Evolutionary conservation across 805 yeast genomes (phyloP), one percentile per base, ranked within the genome.

Genomic region (Candida peoriensis): DNA sequence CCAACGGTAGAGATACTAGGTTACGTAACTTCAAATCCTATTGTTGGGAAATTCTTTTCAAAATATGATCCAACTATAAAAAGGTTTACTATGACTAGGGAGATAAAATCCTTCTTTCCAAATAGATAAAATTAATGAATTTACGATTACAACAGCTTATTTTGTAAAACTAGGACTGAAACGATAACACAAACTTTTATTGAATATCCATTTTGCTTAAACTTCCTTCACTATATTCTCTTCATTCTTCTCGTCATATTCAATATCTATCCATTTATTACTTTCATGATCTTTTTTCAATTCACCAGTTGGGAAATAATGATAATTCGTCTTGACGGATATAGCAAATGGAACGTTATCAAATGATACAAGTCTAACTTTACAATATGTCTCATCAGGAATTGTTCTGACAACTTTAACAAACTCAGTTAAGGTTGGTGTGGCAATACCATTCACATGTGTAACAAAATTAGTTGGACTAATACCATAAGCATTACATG

Each of bases 341-440:
- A 81, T 78, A 2, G 96, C 96, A 48, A 80, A 74, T 15, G 96
- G 95, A 17, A 86, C 78, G 42, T 82, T 81, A 48, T 89, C 96
- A 58, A 82, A 87, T 1, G 94, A 76, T 29, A 87, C 89, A 24
- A 84, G 63, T 43, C 95, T 74, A 42, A 89, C 61, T 51, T 86
- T 83, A 49, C 86, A 81, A 51, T 87, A 89, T 4, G 89, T 76
- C 44, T 78, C 75, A 50, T 88, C 95, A 5, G 86, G 81, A 32
- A 88, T 81, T 13, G 67, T 58, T 44, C 73, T 74, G n/a, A 83
- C 84, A 32, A 74, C 81, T 16, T 64, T 59, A 41, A 83, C 61
- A 49, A 89, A 88, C 4, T 78, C 66, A 20, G 76, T 81, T 37
- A 89, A 57, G 28, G 78, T 83, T 8, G 77, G 76, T 0, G 95